Base-by-base conservation (phyloP, 768 basidiomycete genomes). In the Boletus subcaerulescens region DNA sequence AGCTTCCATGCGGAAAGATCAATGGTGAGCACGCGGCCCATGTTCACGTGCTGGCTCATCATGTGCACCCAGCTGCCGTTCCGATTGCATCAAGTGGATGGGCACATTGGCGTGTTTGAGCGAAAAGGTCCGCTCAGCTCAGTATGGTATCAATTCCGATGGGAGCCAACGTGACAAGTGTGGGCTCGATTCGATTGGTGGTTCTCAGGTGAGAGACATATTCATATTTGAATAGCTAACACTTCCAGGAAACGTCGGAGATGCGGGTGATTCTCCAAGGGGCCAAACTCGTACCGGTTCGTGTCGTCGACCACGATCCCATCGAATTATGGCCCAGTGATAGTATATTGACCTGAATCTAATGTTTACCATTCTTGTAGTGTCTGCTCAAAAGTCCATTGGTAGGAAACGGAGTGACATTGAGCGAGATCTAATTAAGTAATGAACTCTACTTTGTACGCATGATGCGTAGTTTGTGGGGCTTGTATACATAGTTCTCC, bases 401-500 rank as follows among this genome's bases (percentile, higher is more conserved):
- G 10, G 24, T 24, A 49, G 9, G 48, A 42, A 44, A 31, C 15
- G 13, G 43, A 5, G 5, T 36, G 48, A 24, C 29, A 58, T 59
- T 56, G 18, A 43, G 18, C 3, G 5, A 13, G 3, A 29, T 58
- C 60, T 61, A 59, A 54, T 38, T 0, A 40, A 48, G 55, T 18
- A 41, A 31, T 12, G n/a, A 48, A 36, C 49, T 81, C 81, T 93
- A 98, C 80, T 98, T 98, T 48, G 95, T 98, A 69, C 89, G 87
- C 71, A 81, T 75, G 63, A 95, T 89, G 56, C 94, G 83, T 52
- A 98, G 78, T 63, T 82, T 89, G 64, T 82, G 76, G 4, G 91
- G 82, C 52, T 77, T 85, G 76, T 98, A 95, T 15, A 91, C 76
- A 71, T 81, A 98, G 77, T 93, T 98, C 80, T 94, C 94, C 40